Percentiles rank a stretch among this genome's conserved stretches.
Evolutionary conservation across 139 green algal species (phyloP).

Genomic region (Eudorina sp.): DNA sequence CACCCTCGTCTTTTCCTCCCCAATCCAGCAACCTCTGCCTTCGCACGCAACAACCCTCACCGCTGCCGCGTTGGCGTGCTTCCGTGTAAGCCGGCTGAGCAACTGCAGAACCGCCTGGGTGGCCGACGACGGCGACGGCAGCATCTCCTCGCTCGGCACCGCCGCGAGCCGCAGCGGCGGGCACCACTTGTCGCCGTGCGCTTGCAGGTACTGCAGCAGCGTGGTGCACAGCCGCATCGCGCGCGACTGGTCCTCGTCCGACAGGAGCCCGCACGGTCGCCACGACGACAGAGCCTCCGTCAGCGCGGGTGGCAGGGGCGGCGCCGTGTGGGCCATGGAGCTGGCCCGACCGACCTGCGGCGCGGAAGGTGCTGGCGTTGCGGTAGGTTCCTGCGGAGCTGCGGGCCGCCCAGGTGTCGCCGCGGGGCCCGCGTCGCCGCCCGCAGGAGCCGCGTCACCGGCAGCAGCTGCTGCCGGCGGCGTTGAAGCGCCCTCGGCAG

Average conservation of each 20-base stretch:
- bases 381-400: not conserved
- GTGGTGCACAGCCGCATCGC: conserved; percentile 62
- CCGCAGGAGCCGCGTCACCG: not conserved
- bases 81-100: conserved; percentile 80
- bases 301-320: conserved; percentile 37
- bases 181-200: conserved; percentile 64
- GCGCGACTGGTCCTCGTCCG: conserved; percentile 61
- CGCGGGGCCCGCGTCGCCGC: not conserved
- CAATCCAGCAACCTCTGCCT: too few species aligned
- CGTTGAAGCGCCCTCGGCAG: not conserved
- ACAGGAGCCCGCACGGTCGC: conserved; percentile 72
- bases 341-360: not conserved
- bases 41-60: too few species aligned
- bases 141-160: conserved; percentile 24
- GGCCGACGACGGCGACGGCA: conserved; percentile 70
- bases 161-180: conserved; percentile 49
- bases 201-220: conserved; percentile 78
- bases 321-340: not conserved
- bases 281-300: conserved; percentile 47
- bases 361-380: not conserved
- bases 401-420: not conserved
- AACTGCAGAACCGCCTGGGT: conserved; percentile 89
- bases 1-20: too few species aligned
- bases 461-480: conserved; percentile 41
- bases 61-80: conserved; percentile 75